phyloP scores from a whole-genome alignment of 2,329 filamentous ascomycete species.

The Xylaria sp. region DNA sequence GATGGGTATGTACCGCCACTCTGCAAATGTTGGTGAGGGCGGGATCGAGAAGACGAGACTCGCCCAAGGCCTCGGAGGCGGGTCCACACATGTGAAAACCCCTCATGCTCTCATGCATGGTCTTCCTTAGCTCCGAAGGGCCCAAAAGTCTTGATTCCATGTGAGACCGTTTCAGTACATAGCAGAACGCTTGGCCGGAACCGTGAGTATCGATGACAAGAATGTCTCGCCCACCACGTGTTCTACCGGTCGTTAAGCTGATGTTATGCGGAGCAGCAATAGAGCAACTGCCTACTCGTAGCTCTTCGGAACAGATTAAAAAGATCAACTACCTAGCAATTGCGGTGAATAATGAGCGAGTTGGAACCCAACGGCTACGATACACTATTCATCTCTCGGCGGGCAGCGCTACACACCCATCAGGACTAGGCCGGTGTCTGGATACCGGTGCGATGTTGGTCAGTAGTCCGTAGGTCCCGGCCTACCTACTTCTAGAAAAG shows the following conservation, averaged over 20 bases:
- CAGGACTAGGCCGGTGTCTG: not conserved
- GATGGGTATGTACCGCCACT: not conserved
- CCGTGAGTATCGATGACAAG: too few species aligned
- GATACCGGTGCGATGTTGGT: not conserved
- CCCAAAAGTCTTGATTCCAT: not conserved
- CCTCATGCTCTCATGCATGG: not conserved
- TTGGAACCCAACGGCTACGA: too few species aligned
- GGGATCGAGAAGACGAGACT: not conserved
- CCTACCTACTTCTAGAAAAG: not conserved
- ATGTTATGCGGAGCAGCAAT: too few species aligned
- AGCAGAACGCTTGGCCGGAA: too few species aligned
- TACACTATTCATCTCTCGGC: too few species aligned
- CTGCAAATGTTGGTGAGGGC: not conserved
- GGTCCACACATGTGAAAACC: not conserved
- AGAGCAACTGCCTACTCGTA: too few species aligned
- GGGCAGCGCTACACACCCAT: too few species aligned
- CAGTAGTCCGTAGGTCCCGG: not conserved
- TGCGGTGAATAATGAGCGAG: not conserved
- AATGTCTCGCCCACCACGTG: too few species aligned
- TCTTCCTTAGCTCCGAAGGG: too few species aligned
- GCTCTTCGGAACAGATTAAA: too few species aligned
- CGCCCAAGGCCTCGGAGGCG: not conserved
- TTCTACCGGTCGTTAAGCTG: too few species aligned
- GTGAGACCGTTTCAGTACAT: not conserved
- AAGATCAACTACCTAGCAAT: not conserved